Evolutionary conservation across 306 rosid species (phyloP).

Genomic region (Biancaea sappan): DNA sequence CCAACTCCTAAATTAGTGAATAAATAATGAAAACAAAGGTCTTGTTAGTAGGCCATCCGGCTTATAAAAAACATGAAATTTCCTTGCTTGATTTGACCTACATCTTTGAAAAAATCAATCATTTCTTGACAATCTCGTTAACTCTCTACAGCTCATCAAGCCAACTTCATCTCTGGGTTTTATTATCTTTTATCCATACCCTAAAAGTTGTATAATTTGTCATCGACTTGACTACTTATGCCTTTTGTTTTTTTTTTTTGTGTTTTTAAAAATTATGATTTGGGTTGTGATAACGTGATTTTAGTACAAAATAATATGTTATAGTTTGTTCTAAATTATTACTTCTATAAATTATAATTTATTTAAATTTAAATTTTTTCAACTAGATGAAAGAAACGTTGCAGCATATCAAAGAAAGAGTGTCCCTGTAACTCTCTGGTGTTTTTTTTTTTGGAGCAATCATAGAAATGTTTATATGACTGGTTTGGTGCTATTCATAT

Average conservation of each 20-base stretch:
- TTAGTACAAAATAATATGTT: too few relatives aligned
- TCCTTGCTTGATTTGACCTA: slow-evolving; percentile 29
- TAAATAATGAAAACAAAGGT: slow-evolving; percentile 28
- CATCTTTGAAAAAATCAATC: slow-evolving; percentile 31
- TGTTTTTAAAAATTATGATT: too few relatives aligned
- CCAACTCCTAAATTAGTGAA: not conserved
- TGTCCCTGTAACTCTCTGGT: not conserved
- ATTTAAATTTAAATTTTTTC: too few relatives aligned
- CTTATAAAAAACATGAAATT: not conserved
- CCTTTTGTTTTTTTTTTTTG: too few relatives aligned
- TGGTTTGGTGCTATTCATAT: slow-evolving; percentile 4
- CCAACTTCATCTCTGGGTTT: slow-evolving; percentile 34
- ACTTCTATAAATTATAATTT: too few relatives aligned
- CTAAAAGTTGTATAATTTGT: not conserved
- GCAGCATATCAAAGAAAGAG: not conserved
- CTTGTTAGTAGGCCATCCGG: slow-evolving; percentile 3
- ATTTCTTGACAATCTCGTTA: not conserved
- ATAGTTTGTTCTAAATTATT: too few relatives aligned
- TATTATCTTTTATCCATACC: not conserved
- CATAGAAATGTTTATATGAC: not conserved
- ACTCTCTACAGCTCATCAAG: slow-evolving; percentile 18
- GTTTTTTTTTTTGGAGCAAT: not conserved
- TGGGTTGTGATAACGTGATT: too few relatives aligned
- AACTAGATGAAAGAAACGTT: not conserved
- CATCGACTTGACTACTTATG: too few relatives aligned